Evolutionary conservation across 2,329 filamentous ascomycete species (phyloP).

Genomic region (Clonostachys solani): DNA sequence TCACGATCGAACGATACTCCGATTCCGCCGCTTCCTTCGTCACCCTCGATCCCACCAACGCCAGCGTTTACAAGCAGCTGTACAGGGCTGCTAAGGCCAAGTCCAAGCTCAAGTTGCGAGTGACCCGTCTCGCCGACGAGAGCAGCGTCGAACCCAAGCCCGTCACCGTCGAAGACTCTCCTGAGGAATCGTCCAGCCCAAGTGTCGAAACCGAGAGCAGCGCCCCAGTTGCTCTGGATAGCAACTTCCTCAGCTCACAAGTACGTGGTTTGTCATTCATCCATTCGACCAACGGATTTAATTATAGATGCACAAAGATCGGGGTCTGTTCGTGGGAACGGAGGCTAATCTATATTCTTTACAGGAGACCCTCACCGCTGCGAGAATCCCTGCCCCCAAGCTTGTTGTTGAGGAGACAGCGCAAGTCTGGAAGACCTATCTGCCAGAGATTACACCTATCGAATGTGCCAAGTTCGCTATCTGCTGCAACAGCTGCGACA

Average conservation of each 20-base stretch:
- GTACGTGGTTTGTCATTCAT: too few species aligned
- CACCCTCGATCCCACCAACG: conserved; percentile 71
- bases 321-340: too few species aligned
- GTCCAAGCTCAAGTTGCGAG: conserved; percentile 88
- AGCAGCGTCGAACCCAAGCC: background rate
- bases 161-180: background rate
- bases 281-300: too few species aligned
- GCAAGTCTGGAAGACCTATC: too few species aligned
- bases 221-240: too few species aligned
- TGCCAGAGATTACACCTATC: background rate
- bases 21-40: conserved; percentile 85
- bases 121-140: conserved; percentile 36
- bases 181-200: background rate
- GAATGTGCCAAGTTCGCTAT: conserved; percentile 61
- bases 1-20: conserved; percentile 84
- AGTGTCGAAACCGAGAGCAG: background rate
- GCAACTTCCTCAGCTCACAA: too few species aligned
- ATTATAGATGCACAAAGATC: too few species aligned
- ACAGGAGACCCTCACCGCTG: too few species aligned
- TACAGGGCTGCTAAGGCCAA: conserved; percentile 97
- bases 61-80: conserved; percentile 90
- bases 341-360: too few species aligned
- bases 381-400: too few species aligned
- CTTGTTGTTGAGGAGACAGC: too few species aligned
- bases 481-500: conserved; percentile 89